phyloP scores from a whole-genome alignment of 257 asterid species.

The Coffea eugenioides region DNA sequence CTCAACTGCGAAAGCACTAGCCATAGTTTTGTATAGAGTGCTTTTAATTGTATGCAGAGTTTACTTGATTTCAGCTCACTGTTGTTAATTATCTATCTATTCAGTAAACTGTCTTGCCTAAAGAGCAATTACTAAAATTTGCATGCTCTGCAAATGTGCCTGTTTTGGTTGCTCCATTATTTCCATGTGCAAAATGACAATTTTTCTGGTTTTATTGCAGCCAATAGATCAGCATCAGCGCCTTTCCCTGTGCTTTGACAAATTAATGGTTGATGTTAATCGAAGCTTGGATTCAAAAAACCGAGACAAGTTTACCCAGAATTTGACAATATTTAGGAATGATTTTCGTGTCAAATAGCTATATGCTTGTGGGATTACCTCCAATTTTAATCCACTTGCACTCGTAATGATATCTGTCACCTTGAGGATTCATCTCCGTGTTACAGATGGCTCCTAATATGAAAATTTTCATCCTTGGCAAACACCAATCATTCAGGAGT shows the following conservation, averaged over 20 bases:
- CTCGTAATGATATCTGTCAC: background rate
- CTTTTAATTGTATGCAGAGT: too few relatives aligned
- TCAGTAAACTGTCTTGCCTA: background rate
- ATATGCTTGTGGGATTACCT: background rate
- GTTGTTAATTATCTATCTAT: too few relatives aligned
- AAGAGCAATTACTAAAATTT: background rate
- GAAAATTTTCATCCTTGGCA: background rate
- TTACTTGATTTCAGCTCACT: too few relatives aligned
- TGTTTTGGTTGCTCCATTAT: background rate
- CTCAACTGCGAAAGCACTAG: background rate
- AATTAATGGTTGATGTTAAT: constrained; percentile 73
- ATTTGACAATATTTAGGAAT: constrained; percentile 69
- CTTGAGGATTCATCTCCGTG: background rate
- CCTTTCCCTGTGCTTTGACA: constrained; percentile 76
- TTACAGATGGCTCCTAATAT: background rate
- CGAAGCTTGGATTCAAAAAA: constrained; percentile 87
- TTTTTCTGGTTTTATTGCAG: constrained; percentile 40
- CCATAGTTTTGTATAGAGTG: background rate
- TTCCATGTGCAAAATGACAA: background rate
- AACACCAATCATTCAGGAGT: background rate
- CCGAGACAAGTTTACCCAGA: constrained; percentile 93
- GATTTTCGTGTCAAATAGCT: constrained; percentile 80
- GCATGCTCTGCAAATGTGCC: background rate
- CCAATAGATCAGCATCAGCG: constrained; percentile 76
- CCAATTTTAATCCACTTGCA: background rate